These are phyloP conservation scores for Boletus patriciae DNA, from an alignment of 768 basidiomycete species.

Conservation along the genomic window DNA sequence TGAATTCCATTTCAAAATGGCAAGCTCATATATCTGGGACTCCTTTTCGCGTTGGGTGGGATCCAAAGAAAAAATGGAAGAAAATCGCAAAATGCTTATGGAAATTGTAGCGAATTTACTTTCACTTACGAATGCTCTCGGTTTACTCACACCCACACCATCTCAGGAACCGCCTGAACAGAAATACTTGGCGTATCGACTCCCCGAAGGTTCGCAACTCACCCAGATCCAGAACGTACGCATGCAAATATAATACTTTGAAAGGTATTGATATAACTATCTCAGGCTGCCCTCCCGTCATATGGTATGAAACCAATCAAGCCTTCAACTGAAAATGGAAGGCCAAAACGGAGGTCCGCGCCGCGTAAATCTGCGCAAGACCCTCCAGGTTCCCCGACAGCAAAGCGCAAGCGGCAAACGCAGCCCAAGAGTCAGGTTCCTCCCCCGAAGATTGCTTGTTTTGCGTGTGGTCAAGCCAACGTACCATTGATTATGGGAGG, in stretches of 20 bases:
- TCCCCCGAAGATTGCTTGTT: slow-evolving; percentile 52
- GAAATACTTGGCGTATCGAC: slow-evolving; percentile 55
- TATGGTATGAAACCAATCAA: slow-evolving; percentile 61
- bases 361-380: slow-evolving; percentile 34
- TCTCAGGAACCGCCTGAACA: slow-evolving; percentile 44
- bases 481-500: slow-evolving; percentile 78
- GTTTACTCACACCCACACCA: slow-evolving; percentile 1
- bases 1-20: slow-evolving; percentile 49
- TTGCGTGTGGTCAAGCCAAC: slow-evolving; percentile 61
- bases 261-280: not conserved
- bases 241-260: not conserved
- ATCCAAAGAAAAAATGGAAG: slow-evolving; percentile 49
- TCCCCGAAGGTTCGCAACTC: slow-evolving; percentile 56
- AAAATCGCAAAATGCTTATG: slow-evolving; percentile 46
- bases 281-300: slow-evolving; percentile 45
- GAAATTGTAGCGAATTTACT: slow-evolving; percentile 41
- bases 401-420: slow-evolving; percentile 44
- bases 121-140: not conserved
- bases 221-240: slow-evolving; percentile 61
- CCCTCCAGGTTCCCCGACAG: slow-evolving; percentile 15
- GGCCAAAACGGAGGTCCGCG: slow-evolving; percentile 37
- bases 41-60: slow-evolving; percentile 63
- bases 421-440: slow-evolving; percentile 35
- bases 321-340: slow-evolving; percentile 42
- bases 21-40: slow-evolving; percentile 54